A percentile compares a stretch with the other conserved stretches of the same genome.
These are phyloP conservation scores for Colletotrichum aenigma DNA, from an alignment of 2,329 filamentous ascomycete species.

Conservation along the genomic window DNA sequence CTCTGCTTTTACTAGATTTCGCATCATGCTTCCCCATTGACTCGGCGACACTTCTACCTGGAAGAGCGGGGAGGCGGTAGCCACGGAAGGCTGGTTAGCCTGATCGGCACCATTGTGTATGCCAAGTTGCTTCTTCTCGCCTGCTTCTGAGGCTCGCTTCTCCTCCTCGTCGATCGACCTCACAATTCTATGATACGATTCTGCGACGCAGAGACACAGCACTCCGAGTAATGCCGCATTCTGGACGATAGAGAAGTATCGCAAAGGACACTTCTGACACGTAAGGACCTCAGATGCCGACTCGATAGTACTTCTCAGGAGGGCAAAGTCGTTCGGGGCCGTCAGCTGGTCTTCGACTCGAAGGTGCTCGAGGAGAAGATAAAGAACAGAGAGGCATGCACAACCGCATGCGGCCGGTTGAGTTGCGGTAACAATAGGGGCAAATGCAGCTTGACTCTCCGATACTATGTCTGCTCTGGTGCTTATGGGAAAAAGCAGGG, in stretches of 20 bases:
- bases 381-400: background rate
- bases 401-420: background rate
- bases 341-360: background rate
- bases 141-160: background rate
- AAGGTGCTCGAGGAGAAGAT: background rate
- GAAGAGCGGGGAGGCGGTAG: background rate
- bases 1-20: background rate
- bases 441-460: background rate
- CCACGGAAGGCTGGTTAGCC: background rate
- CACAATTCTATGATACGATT: background rate
- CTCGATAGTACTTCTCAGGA: background rate
- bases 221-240: background rate
- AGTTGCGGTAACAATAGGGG: background rate
- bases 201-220: background rate
- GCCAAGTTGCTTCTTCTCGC: background rate
- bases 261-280: background rate
- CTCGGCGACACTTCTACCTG: background rate
- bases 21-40: background rate
- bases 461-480: background rate
- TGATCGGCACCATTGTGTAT: background rate
- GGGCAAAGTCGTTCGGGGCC: background rate
- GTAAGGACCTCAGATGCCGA: background rate
- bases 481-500: background rate
- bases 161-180: background rate
- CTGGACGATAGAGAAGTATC: background rate